These are phyloP conservation scores for Lachancea nothofagi DNA, from an alignment of 805 yeast genomes.

Conservation along the genomic window DNA sequence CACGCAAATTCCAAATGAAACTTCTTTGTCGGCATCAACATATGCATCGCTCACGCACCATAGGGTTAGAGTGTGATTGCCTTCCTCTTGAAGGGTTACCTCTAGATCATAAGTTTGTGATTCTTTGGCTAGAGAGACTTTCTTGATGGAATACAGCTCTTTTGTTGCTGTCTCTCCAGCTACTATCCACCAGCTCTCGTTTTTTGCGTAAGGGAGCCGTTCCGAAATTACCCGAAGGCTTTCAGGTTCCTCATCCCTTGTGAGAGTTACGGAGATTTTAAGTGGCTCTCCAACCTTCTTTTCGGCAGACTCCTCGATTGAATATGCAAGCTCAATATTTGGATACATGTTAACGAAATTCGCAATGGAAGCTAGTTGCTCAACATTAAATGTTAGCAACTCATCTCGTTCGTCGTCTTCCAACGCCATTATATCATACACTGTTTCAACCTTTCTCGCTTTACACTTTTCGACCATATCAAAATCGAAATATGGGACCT, in stretches of 20 bases:
- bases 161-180: conserved; percentile 59
- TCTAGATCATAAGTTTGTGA: conserved; percentile 47
- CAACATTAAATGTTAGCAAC: conserved; percentile 50
- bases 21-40: conserved; percentile 88
- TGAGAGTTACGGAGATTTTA: conserved; percentile 43
- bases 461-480: conserved; percentile 48
- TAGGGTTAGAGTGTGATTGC: conserved; percentile 55
- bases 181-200: conserved; percentile 76
- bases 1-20: conserved; percentile 43
- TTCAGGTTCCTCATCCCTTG: conserved; percentile 75
- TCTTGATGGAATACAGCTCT: conserved; percentile 69
- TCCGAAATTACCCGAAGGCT: conserved; percentile 56
- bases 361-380: conserved; percentile 61
- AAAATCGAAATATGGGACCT: conserved; percentile 62
- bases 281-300: conserved; percentile 46
- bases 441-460: conserved; percentile 54
- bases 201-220: conserved; percentile 53
- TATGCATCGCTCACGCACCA: conserved; percentile 93
- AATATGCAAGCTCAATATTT: conserved; percentile 63
- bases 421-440: conserved; percentile 68
- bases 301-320: conserved; percentile 39
- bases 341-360: conserved; percentile 88
- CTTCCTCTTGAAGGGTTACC: conserved; percentile 54
- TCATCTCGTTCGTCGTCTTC: conserved; percentile 70
- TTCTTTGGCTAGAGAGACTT: conserved; percentile 49